Evolutionary conservation across 495 filamentous ascomycete genomes (phyloP).

Genomic region (Penicillium herquei): DNA sequence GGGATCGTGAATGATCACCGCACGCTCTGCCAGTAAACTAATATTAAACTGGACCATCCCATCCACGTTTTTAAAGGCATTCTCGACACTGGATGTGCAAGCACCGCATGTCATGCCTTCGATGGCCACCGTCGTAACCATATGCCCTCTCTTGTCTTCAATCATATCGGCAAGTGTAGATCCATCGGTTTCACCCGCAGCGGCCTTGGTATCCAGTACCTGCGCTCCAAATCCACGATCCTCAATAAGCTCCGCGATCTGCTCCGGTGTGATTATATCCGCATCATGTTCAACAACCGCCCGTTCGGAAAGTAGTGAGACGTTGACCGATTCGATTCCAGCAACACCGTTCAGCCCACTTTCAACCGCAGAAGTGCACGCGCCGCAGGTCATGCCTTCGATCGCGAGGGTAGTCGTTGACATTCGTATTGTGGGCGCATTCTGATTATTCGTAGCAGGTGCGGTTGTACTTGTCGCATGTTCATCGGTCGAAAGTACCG

Average conservation of each 20-base stretch:
- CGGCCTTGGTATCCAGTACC: conserved; percentile 54
- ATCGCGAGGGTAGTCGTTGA: conserved; percentile 81
- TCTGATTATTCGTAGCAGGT: conserved; percentile 9
- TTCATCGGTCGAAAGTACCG: conserved; percentile 78
- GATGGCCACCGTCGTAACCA: conserved; percentile 79
- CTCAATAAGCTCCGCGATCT: conserved; percentile 85
- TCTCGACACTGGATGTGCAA: conserved; percentile 88
- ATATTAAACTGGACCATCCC: conserved; percentile 89
- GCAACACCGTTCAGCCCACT: conserved; percentile 68
- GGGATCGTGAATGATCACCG: conserved; percentile 83
- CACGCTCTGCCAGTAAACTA: conserved; percentile 87
- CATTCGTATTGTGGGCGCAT: conserved; percentile 30
- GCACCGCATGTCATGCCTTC: conserved; percentile 97
- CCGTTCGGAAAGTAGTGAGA: conserved; percentile 74
- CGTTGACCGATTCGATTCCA: conserved; percentile 79
- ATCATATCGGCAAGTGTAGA: conserved; percentile 22
- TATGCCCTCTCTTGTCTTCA: conserved; percentile 40
- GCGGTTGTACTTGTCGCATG: conserved; percentile 16
- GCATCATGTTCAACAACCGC: conserved; percentile 78
- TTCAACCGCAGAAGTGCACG: conserved; percentile 89
- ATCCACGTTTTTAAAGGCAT: conserved; percentile 71
- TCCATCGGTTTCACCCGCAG: conserved; percentile 11
- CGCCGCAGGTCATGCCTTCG: conserved; percentile 97
- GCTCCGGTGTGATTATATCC: conserved; percentile 57
- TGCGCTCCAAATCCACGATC: conserved; percentile 91